Base-by-base conservation (phyloP, 2,329 filamentous ascomycete species). In the Cercospora sp. region DNA sequence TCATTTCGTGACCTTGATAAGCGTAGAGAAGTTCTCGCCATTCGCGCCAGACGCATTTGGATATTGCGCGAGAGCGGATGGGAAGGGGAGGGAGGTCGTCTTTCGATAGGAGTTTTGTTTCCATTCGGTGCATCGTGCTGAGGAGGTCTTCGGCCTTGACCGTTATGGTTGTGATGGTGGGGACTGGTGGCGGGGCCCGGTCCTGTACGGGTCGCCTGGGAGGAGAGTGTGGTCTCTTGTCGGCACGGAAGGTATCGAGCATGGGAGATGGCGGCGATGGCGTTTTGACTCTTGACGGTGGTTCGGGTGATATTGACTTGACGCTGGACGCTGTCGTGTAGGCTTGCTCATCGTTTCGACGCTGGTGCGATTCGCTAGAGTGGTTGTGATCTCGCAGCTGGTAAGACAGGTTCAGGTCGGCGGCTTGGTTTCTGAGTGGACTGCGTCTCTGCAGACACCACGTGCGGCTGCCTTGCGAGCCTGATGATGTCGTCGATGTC, bases 1-100 rank as follows among this genome's bases (percentile, higher is more conserved):
- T 40, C 42, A 68, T 9, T 10, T 59, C 45, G 31, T 31, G 48
- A 1, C 63, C 69, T n/a, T 71, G 55, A 1, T 60, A 65, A 7
- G 28, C 26, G 10, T 60, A 23, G 4, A 71, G 58, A 12, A 68
- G 65, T 10, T 66, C 61, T 36, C 66, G 48, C 67, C 69, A 71
- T 63, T 71, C 67, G 16, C 65, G 60, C 67, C 67, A 71, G 4
- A 69, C 58, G 36, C 69, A 69, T 45, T 68, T 71, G 3, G 67
- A 67, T 5, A 68, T 69, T 23, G 69, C 65, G 51, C 65, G 63
- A 45, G 65, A 69, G 8, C 69, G 67, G 26, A 69, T 57, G 1
- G 65, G 48, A 48, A 69, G 57, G 12, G 20, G 30, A 51, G 36
- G 36, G 16, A 42, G 6, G 36, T 40, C 33, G 10, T 45, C 33